phyloP scores from a whole-genome alignment of 148 eudicot genomes.

The Limonium bicolor region DNA sequence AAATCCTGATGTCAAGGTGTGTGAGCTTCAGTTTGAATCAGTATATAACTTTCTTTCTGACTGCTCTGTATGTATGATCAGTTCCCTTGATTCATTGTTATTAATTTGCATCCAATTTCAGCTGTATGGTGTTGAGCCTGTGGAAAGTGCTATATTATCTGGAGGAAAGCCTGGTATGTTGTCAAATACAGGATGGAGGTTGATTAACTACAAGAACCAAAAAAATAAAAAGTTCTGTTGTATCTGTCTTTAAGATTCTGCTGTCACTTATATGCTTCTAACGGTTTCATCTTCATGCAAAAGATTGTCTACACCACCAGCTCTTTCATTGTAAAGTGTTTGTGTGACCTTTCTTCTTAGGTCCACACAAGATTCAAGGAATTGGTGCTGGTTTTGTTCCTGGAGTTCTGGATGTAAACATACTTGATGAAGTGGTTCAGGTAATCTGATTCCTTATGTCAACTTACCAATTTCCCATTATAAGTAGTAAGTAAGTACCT shows the following conservation, averaged over 20 bases:
- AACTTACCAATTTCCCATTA: no score
- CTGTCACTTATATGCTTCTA: no score
- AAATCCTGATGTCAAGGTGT: conserved; percentile 59
- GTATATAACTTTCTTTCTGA: background rate
- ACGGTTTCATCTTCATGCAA: no score
- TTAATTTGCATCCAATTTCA: background rate
- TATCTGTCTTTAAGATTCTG: background rate
- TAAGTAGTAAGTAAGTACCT: no score
- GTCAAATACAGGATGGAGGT: no score
- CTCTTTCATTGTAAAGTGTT: no score
- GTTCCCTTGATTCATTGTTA: no score
- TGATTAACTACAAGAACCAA: no score
- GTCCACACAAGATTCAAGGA: conserved; percentile 79
- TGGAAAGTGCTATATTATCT: conserved; percentile 57
- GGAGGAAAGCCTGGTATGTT: conserved; percentile 83
- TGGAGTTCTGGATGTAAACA: conserved; percentile 37
- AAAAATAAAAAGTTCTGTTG: background rate
- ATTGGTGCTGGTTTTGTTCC: conserved; percentile 86
- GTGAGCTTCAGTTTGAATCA: background rate
- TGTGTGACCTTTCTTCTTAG: background rate
- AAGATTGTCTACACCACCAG: no score
- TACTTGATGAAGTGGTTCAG: conserved; percentile 69
- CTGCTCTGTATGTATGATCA: background rate
- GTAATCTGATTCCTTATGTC: conserved; percentile 15
- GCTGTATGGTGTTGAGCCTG: conserved; percentile 48